phyloP scores from a whole-genome alignment of 176 grass and related monocot species.

The Rhynchospora breviuscula region DNA sequence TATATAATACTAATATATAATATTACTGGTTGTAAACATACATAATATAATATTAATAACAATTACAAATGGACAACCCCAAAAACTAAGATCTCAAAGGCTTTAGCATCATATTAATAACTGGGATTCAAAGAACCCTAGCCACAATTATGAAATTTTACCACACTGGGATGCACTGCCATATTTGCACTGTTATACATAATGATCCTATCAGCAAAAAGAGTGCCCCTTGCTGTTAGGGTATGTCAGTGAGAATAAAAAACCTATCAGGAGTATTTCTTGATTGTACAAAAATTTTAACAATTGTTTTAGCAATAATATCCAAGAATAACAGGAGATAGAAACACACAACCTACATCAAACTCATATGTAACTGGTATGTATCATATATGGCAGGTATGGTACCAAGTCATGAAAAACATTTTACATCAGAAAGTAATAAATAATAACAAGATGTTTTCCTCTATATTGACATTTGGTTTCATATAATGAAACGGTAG shows the following conservation, averaged over 20 bases:
- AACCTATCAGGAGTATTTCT: not conserved
- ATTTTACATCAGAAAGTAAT: not conserved
- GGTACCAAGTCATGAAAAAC: not conserved
- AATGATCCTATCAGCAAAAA: not conserved
- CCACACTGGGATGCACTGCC: not conserved
- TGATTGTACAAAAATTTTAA: not conserved
- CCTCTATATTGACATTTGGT: too few relatives aligned
- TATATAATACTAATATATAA: not conserved
- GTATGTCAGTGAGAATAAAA: not conserved
- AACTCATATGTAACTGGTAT: not conserved
- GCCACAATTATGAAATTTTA: not conserved
- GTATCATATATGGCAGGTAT: not conserved
- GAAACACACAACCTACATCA: not conserved
- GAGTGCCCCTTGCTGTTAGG: not conserved
- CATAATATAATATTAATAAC: not conserved
- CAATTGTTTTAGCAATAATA: not conserved
- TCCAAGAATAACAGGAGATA: not conserved
- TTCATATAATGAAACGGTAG: too few relatives aligned
- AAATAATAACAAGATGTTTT: not conserved
- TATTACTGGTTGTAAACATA: too few relatives aligned
- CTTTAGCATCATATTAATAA: not conserved
- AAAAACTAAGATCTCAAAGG: conserved; percentile 1
- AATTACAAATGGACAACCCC: conserved; percentile 19
- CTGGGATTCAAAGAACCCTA: not conserved
- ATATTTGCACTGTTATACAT: not conserved